phyloP scores from a whole-genome alignment of 495 filamentous ascomycete genomes.

The Penicillium roqueforti region DNA sequence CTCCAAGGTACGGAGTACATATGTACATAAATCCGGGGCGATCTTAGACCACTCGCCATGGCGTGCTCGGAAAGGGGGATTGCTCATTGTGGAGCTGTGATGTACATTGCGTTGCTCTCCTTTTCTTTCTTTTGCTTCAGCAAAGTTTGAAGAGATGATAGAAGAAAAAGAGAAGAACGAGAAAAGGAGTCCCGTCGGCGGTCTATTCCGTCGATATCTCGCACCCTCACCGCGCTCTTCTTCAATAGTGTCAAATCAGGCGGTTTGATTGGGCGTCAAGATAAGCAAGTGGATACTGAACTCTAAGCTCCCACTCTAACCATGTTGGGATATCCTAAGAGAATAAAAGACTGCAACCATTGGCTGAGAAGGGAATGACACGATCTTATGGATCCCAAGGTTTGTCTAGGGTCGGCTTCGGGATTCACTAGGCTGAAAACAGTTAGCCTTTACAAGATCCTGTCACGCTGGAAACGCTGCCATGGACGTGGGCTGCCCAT shows the following conservation, averaged over 20 bases:
- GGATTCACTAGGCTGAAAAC: slow-evolving; percentile 18
- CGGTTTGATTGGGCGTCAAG: slow-evolving; percentile 17
- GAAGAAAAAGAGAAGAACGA: not conserved
- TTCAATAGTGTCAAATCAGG: not conserved
- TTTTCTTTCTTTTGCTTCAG: not conserved
- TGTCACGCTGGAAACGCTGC: slow-evolving; percentile 12
- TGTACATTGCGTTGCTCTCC: not conserved
- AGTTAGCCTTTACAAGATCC: slow-evolving; percentile 8
- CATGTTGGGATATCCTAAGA: slow-evolving; percentile 12
- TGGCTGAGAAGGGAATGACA: slow-evolving; percentile 15
- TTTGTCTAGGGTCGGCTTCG: slow-evolving; percentile 11
- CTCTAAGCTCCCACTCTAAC: slow-evolving; percentile 12
- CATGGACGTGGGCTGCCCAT: not conserved
- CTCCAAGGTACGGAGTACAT: not conserved
- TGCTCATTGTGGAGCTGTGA: slow-evolving; percentile 22
- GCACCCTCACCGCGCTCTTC: not conserved
- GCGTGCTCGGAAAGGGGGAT: slow-evolving; percentile 32
- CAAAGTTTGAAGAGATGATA: not conserved
- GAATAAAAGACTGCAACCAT: slow-evolving; percentile 2
- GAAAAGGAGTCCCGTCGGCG: not conserved
- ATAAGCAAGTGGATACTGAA: slow-evolving; percentile 38
- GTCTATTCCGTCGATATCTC: not conserved
- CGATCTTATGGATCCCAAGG: slow-evolving; percentile 20
- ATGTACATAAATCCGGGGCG: slow-evolving; percentile 12
- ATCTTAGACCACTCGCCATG: slow-evolving; percentile 17